Evolutionary conservation across 2,329 filamentous ascomycete genomes (phyloP).

Genomic region (Annulohypoxylon truncatum): DNA sequence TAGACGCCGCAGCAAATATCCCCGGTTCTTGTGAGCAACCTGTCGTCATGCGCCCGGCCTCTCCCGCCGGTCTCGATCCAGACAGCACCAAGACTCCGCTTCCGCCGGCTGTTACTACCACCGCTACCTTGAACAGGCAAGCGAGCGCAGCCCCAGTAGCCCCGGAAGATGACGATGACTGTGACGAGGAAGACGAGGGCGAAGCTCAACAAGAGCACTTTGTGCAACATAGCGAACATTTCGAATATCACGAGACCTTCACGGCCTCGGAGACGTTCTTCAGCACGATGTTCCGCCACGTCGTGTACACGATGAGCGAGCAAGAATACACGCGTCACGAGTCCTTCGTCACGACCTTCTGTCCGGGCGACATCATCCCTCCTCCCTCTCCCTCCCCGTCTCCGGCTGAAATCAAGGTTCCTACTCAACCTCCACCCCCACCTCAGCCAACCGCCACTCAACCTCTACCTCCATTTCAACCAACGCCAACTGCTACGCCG

Average conservation of each 20-base stretch:
- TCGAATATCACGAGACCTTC: not conserved
- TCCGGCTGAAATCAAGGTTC: not conserved
- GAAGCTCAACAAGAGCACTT: not conserved
- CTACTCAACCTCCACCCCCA: not conserved
- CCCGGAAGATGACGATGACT: not conserved
- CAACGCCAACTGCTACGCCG: not conserved
- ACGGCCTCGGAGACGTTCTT: slow-evolving; percentile 39
- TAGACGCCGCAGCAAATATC: slow-evolving; percentile 44
- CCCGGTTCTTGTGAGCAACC: slow-evolving; percentile 40
- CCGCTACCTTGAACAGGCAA: slow-evolving; percentile 4
- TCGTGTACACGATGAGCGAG: slow-evolving; percentile 39
- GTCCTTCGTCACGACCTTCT: slow-evolving; percentile 43
- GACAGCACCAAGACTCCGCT: not conserved
- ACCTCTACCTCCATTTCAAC: not conserved
- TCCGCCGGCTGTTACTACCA: not conserved
- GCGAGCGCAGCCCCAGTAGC: slow-evolving; percentile 2
- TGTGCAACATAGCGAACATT: not conserved
- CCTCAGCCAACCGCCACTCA: not conserved
- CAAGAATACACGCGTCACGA: slow-evolving; percentile 38
- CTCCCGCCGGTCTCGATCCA: not conserved
- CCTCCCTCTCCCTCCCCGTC: not conserved
- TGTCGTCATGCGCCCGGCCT: slow-evolving; percentile 3
- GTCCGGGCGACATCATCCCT: slow-evolving; percentile 28
- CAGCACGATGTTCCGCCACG: slow-evolving; percentile 42
- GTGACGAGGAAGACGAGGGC: not conserved